Base-by-base conservation (phyloP, 768 basidiomycete species). In the Rhodocollybia butyracea region DNA sequence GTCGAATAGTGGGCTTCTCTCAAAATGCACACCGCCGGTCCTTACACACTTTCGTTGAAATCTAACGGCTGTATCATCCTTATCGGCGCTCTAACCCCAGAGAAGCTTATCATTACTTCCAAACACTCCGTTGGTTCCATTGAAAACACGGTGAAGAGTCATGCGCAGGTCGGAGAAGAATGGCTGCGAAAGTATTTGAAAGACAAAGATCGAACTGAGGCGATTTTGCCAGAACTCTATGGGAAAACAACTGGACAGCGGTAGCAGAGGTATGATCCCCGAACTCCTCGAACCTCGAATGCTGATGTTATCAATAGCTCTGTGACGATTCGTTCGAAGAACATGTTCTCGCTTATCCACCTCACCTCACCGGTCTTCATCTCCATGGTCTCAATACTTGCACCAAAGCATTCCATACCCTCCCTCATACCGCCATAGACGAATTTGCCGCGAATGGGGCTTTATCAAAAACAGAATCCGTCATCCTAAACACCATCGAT, bases 301-400 rank as follows among this genome's bases (percentile, higher is more conserved):
- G 13, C 43, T 45, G 12, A 46, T 24, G 5, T 29, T 45, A 8
- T 24, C n/a, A n/a, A 45, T 62, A 98, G 95, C 85, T 99, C 5
- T 99, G 97, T 67, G 97, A 99, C 64, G 97, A 99, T 70, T 82
- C 80, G 0, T 98, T 98, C 68, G 96, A 99, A 63, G 96, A 98
- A 66, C 97, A 99, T 63, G 96, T 98, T 53, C 80, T 99, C 0
- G 75, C 83, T 0, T 96, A 94, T 65, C 73, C 91, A 0, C 77
- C 83, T 3, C 86, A 96, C 19, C 83, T 84, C 56, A 91, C 93
- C 0, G 96, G 95, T 3, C 82, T 98, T 1, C 93, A 98, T 63
- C 79, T 98, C 0, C 97, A 98, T 72, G 96, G 96, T 2, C 74
- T 98, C 46, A 98, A 98, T 64, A 71, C 77, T 50, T 84, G 82